Conservation (phyloP, 2,329 filamentous ascomycete genomes). For the Aureobasidium sp. region DNA sequence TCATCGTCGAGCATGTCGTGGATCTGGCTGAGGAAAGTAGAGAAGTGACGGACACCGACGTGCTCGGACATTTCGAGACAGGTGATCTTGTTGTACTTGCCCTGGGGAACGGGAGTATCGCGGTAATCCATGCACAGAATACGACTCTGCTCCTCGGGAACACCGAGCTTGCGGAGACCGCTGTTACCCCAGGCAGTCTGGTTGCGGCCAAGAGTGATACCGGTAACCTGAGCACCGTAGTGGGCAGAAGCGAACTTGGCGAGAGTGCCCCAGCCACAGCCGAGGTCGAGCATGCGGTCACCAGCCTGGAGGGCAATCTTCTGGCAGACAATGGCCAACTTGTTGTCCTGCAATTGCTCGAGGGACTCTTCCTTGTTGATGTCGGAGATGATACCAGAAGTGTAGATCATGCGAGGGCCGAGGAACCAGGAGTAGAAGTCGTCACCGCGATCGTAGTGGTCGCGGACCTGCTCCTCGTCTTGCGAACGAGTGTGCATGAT, state of each 20-base stretch:
- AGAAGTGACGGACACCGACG: constrained; percentile 86
- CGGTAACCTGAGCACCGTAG: constrained; percentile 78
- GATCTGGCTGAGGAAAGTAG: constrained; percentile 72
- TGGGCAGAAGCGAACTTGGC: constrained; percentile 87
- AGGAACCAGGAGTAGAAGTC: constrained; percentile 99
- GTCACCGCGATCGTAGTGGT: constrained; percentile 95
- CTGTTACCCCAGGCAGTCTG: constrained; percentile 96
- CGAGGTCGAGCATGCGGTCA: constrained; percentile 84
- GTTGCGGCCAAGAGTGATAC: constrained; percentile 90
- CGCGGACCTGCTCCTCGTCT: constrained; percentile 95
- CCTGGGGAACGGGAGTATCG: constrained; percentile 73
- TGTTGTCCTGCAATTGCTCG: constrained; percentile 96
- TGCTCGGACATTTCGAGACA: constrained; percentile 99
- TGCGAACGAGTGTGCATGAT: constrained; percentile 89
- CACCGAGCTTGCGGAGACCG: constrained; percentile 71
- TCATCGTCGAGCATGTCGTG: constrained; percentile 96
- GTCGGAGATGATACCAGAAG: constrained; percentile 86
- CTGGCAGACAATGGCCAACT: constrained; percentile 88
- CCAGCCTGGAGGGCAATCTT: constrained; percentile 80
- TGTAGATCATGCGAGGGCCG: constrained; percentile 98
- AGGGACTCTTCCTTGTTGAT: constrained; percentile 79
- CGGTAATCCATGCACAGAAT: constrained; percentile 97
- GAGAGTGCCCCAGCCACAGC: constrained; percentile 96
- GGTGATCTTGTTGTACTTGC: constrained; percentile 87
- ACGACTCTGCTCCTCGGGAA: constrained; percentile 79